These are phyloP conservation scores for Geotrichum ghanense DNA, from an alignment of 805 yeast genomes.

Conservation along the genomic window DNA sequence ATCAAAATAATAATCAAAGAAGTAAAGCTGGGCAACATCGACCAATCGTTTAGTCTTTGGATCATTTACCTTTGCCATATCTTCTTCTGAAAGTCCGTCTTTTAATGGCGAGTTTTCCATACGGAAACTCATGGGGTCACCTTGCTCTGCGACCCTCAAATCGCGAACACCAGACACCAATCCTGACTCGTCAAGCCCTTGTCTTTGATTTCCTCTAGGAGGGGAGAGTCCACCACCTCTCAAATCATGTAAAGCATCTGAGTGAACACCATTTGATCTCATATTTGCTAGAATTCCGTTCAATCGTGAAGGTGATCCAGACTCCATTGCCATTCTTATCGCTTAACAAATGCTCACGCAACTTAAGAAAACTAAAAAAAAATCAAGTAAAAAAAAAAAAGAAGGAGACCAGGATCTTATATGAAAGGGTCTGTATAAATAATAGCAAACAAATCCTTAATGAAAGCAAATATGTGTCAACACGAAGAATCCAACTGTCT, in stretches of 20 bases:
- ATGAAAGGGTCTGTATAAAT: too few relatives aligned
- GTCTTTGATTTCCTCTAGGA: neutral
- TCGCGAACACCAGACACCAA: neutral
- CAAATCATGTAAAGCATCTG: neutral
- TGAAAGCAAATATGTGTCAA: too few relatives aligned
- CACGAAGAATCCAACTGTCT: too few relatives aligned
- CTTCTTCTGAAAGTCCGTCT: conserved; percentile 11
- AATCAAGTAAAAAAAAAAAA: too few relatives aligned
- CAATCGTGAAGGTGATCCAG: neutral
- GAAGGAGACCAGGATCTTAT: too few relatives aligned
- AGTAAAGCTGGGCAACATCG: conserved; percentile 86
- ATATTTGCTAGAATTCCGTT: neutral
- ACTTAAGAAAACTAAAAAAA: too few relatives aligned
- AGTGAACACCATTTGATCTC: neutral
- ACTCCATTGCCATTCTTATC: conserved; percentile 1
- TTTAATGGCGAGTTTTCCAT: neutral
- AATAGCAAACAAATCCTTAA: too few relatives aligned
- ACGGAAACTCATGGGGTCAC: neutral
- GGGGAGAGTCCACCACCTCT: neutral
- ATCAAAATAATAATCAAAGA: conserved; percentile 91
- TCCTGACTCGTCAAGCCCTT: neutral
- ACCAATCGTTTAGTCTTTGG: conserved; percentile 78
- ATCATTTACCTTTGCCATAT: conserved; percentile 36
- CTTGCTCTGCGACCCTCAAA: neutral
- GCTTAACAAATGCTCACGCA: too few relatives aligned